Percentiles rank a stretch among this genome's conserved stretches.
Evolutionary conservation across 2,329 filamentous ascomycete genomes (phyloP).

Genomic region (Fusarium tanahbumbuense): DNA sequence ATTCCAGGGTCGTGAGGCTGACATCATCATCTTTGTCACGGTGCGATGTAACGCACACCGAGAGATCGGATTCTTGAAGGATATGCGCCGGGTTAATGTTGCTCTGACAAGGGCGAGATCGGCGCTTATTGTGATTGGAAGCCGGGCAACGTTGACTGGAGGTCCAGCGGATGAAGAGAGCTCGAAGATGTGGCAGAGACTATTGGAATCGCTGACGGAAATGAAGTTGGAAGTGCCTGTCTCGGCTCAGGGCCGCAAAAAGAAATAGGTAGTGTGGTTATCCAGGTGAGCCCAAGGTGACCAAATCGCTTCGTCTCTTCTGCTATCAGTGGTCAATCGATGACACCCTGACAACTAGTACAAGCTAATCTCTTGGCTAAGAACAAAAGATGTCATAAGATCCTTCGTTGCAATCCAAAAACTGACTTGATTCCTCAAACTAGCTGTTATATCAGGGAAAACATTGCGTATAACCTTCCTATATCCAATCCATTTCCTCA

Average conservation of each 20-base stretch:
- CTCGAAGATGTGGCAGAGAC: slow-evolving; percentile 1
- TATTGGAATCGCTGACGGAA: slow-evolving; percentile 5
- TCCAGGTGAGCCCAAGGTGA: neutral
- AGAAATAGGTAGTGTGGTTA: neutral
- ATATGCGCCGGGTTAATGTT: slow-evolving; percentile 56
- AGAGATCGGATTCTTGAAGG: slow-evolving; percentile 56
- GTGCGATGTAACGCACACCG: slow-evolving; percentile 55
- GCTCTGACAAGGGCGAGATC: slow-evolving; percentile 53
- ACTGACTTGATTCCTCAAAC: neutral
- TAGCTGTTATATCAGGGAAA: neutral
- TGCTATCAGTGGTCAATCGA: neutral
- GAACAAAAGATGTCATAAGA: neutral
- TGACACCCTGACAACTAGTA: neutral
- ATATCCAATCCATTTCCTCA: neutral
- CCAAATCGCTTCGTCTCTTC: neutral
- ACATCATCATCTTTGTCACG: slow-evolving; percentile 57
- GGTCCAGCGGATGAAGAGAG: slow-evolving; percentile 6
- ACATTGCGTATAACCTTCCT: neutral
- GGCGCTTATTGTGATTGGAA: slow-evolving; percentile 51
- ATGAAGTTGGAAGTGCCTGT: neutral
- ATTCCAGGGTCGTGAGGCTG: slow-evolving; percentile 58
- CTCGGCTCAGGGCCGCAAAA: neutral
- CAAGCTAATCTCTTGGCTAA: neutral
- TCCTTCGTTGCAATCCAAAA: neutral
- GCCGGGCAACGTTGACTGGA: slow-evolving; percentile 45